phyloP scores from a whole-genome alignment of 2,329 filamentous ascomycete species.

The Botryosphaeria dothidea region DNA sequence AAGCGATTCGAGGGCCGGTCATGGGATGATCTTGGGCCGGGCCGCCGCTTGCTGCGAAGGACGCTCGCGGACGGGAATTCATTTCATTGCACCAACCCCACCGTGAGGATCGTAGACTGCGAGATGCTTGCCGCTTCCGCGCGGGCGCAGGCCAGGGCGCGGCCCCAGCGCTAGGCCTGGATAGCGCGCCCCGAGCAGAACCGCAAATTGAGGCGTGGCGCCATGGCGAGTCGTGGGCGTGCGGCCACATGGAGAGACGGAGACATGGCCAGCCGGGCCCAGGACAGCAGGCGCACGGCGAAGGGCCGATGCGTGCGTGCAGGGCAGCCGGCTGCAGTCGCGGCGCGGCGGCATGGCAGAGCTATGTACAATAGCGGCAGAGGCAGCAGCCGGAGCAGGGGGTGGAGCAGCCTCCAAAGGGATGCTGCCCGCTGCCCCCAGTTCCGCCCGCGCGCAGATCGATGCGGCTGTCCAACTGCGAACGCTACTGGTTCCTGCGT shows the following conservation, averaged over 20 bases:
- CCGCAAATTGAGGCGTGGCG: conserved; percentile 1
- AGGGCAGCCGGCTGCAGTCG: not conserved
- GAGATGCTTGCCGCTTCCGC: no score
- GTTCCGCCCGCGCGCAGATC: not conserved
- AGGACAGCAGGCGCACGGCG: not conserved
- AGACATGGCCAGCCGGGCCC: not conserved
- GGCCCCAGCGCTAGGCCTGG: not conserved
- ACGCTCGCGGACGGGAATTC: conserved; percentile 1
- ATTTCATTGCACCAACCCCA: conserved; percentile 12
- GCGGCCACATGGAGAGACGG: not conserved
- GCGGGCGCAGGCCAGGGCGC: not conserved
- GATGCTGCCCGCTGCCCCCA: not conserved
- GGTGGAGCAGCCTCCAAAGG: not conserved
- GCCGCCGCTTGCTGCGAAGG: not conserved
- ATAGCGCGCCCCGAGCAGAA: not conserved
- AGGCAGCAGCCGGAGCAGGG: not conserved
- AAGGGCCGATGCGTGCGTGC: not conserved
- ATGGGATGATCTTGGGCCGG: no score
- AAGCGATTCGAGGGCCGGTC: no score
- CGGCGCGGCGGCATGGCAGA: not conserved
- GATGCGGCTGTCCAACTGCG: not conserved
- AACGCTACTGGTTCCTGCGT: not conserved
- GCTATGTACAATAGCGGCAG: not conserved
- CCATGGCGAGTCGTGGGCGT: not conserved
- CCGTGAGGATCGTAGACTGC: no score